Conservation (phyloP, 352 stramenopile genomes). For the Phytophthora cactorum region DNA sequence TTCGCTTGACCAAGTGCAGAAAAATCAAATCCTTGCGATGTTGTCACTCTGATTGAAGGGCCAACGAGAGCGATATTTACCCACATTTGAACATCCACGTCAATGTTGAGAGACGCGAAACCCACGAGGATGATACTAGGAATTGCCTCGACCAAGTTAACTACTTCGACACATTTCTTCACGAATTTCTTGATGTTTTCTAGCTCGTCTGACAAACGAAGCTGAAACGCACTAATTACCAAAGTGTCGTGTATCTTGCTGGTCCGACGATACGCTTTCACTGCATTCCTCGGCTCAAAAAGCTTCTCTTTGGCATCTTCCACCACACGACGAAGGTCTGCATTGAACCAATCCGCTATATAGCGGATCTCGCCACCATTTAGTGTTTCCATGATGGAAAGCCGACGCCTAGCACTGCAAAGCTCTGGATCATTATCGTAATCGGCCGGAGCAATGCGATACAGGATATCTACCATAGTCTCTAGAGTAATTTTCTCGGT, state of each 20-base stretch:
- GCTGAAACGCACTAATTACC: constrained; percentile 13
- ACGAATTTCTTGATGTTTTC: constrained; percentile 18
- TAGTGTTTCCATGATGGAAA: constrained; percentile 7
- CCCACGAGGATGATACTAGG: constrained; percentile 23
- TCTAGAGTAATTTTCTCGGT: neutral
- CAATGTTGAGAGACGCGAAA: constrained; percentile 14
- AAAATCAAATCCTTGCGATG: constrained; percentile 1
- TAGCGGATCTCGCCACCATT: neutral
- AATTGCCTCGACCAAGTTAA: neutral
- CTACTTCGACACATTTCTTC: constrained; percentile 1
- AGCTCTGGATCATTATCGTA: neutral
- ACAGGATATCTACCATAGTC: neutral
- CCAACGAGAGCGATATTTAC: constrained; percentile 21
- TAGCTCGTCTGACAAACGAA: constrained; percentile 18
- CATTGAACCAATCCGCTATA: constrained; percentile 12
- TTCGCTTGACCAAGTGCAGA: constrained; percentile 6
- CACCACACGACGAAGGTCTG: neutral
- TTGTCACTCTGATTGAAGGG: constrained; percentile 7
- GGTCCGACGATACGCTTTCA: neutral
- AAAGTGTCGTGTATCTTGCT: neutral
- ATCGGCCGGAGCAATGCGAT: neutral
- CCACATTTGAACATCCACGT: constrained; percentile 17
- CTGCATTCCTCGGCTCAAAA: neutral
- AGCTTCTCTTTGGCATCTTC: constrained; percentile 23
- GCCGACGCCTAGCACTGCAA: neutral